A percentile compares a stretch with the other conserved stretches of the same genome.
phyloP scores from a whole-genome alignment of 2,329 filamentous ascomycete genomes.

The Leptographium lundbergii region DNA sequence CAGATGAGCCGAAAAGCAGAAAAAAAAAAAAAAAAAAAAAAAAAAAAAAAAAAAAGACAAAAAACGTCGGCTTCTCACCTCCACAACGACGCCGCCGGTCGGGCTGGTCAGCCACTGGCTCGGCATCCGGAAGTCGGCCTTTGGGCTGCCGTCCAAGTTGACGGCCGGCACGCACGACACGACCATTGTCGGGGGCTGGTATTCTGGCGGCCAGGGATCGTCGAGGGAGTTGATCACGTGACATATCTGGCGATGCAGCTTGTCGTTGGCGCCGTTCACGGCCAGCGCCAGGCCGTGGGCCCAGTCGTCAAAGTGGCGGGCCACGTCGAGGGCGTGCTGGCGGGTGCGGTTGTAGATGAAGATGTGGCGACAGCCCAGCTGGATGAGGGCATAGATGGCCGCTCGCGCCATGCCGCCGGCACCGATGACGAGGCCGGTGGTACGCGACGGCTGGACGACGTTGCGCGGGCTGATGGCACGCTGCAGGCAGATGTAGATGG shows the following conservation, averaged over 20 bases:
- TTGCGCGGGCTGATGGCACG: slow-evolving; percentile 58
- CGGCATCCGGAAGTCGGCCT: slow-evolving; percentile 59
- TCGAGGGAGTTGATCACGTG: slow-evolving; percentile 44
- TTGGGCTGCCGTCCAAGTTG: slow-evolving; percentile 43
- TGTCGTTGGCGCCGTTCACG: background rate
- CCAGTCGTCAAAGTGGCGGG: slow-evolving; percentile 52
- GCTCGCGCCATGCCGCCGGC: slow-evolving; percentile 63
- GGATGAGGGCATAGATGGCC: slow-evolving; percentile 60
- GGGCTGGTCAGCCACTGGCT: slow-evolving; percentile 55
- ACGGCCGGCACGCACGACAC: slow-evolving; percentile 60
- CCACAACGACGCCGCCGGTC: slow-evolving; percentile 61
- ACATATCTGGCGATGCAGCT: slow-evolving; percentile 23
- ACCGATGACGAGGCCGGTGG: slow-evolving; percentile 45
- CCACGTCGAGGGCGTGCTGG: slow-evolving; percentile 47
- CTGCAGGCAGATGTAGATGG: slow-evolving; percentile 43
- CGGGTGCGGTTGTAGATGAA: slow-evolving; percentile 59
- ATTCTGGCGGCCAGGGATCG: slow-evolving; percentile 49
- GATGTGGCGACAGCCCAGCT: slow-evolving; percentile 59
- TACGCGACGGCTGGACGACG: slow-evolving; percentile 38
- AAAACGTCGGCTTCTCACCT: slow-evolving; percentile 30
- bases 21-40: background rate
- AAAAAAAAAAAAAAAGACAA: background rate
- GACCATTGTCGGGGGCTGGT: slow-evolving; percentile 55
- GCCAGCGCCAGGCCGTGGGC: slow-evolving; percentile 20
- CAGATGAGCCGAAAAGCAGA: background rate